Conservation (phyloP, 1,284 basidiomycete genomes). For the Microbotryomycetes sp. region DNA sequence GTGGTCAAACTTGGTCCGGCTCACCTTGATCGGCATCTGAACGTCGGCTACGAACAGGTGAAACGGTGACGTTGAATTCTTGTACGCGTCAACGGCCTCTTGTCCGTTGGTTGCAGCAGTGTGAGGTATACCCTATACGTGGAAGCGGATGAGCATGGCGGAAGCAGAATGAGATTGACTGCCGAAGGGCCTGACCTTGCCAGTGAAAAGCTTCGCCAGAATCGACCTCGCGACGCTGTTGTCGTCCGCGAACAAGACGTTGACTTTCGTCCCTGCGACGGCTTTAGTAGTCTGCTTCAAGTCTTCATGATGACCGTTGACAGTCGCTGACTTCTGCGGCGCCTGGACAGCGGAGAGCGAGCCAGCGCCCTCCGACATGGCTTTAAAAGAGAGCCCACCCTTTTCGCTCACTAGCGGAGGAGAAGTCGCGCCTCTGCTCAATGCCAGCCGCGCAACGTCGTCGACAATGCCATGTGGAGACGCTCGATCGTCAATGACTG, state of each 20-base stretch:
- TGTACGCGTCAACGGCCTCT: constrained; percentile 17
- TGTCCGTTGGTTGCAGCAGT: constrained; percentile 19
- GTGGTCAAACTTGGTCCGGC: no score
- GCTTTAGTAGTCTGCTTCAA: no score
- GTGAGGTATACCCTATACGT: constrained; percentile 7
- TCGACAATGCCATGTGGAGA: constrained; percentile 5
- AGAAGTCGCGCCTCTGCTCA: not conserved
- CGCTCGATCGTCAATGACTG: not conserved
- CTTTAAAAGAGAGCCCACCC: not conserved
- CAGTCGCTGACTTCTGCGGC: not conserved
- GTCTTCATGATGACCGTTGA: not conserved
- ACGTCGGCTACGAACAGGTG: constrained; percentile 9
- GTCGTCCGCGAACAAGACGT: constrained; percentile 9
- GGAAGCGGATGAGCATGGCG: not conserved
- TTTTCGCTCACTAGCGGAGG: not conserved
- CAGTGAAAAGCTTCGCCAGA: not conserved
- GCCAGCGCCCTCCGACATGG: not conserved
- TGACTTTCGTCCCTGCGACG: not conserved
- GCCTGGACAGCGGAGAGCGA: not conserved
- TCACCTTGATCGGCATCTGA: constrained; percentile 19
- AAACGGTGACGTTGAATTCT: not conserved
- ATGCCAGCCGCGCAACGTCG: constrained; percentile 22
- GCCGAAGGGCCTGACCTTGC: constrained; percentile 1
- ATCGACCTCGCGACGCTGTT: constrained; percentile 9
- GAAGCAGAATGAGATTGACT: not conserved